A percentile compares a stretch with the other conserved stretches of the same genome.
Conservation (phyloP, 306 rosid genomes). For the Pterocarpus macrocarpus region DNA sequence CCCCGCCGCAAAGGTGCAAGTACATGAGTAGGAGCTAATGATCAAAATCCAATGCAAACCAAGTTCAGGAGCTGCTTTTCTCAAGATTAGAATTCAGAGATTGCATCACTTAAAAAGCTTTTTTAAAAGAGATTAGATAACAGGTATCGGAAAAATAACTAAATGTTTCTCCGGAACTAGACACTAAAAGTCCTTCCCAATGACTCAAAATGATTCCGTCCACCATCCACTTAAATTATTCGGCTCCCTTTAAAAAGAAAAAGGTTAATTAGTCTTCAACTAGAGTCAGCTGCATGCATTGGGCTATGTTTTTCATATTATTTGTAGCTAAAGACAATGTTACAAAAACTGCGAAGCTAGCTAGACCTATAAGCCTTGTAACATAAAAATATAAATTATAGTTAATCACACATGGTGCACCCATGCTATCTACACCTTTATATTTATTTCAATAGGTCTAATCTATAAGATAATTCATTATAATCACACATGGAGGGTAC, state of each 20-base stretch:
- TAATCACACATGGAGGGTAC: slow-evolving; percentile 42
- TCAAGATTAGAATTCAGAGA: slow-evolving; percentile 41
- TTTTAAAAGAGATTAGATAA: slow-evolving; percentile 8
- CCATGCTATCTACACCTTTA: slow-evolving; percentile 6
- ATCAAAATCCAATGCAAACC: slow-evolving; percentile 34
- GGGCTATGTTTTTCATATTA: neutral
- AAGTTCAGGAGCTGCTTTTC: slow-evolving; percentile 39
- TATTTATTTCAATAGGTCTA: slow-evolving; percentile 1
- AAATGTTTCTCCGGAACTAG: slow-evolving; percentile 76
- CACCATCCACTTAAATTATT: slow-evolving; percentile 49
- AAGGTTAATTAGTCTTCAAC: slow-evolving; percentile 37
- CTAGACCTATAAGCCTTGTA: neutral
- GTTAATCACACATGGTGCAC: slow-evolving; percentile 8
- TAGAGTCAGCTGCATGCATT: slow-evolving; percentile 40
- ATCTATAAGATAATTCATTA: slow-evolving; percentile 23
- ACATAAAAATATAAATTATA: slow-evolving; percentile 14
- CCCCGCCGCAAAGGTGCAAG: slow-evolving; percentile 49
- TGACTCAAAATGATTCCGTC: slow-evolving; percentile 63
- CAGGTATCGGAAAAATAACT: slow-evolving; percentile 36
- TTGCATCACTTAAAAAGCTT: slow-evolving; percentile 26
- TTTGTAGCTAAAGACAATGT: neutral
- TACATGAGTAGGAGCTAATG: neutral
- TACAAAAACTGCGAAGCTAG: slow-evolving; percentile 20
- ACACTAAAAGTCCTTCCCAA: slow-evolving; percentile 62
- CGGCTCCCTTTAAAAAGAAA: neutral